Evolutionary conservation across 371 early-diverging fungal genomes (phyloP), one percentile per base, ranked within the genome.

Genomic region (Rhizopus delemar): DNA sequence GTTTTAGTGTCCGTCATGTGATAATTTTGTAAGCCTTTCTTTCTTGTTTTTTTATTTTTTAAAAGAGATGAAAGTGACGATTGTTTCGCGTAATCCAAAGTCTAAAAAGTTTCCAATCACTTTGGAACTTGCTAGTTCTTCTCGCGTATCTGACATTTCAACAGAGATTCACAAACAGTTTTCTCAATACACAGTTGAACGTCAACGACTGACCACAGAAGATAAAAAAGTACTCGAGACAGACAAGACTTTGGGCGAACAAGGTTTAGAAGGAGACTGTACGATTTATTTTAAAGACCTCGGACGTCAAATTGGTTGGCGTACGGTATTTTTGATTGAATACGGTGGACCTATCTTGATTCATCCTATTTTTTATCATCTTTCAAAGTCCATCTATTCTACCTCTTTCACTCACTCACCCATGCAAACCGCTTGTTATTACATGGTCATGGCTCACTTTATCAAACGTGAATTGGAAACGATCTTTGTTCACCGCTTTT

Each of bases 241-340:
- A 11, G 83, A 83, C 53, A 85, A 86, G 69, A 75, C 79, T 2
- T 65, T 93, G 35, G 65, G 80, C 15, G 75, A 81, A 12, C 82
- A 82, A 63, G 78, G 71, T 31, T 66, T 95, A 59, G 70, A 70
- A 13, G 86, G 90, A 34, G 86, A 85, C 28, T 80, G 81, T 46
- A 75, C 74, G 2, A 73, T 95, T 35, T 75, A 79, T 9, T 85
- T 95, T 71, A 96, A 94, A 78, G 94, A 95, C 65, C 82, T 94
- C n/a, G 97, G 96, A 11, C 93, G 93, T 32, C 98, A 98, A 75
- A 89, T 97, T 56, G 87, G 93, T 56, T 98, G 98, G 98, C 84
- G 86, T 51, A 90, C 93, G 16, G 97, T 97, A 38, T 98, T 96
- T 71, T 69, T 94, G 68, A 86, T 96, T 62, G 98, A 98, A 72